Conservation (phyloP, 169 alveolate species). For the Theileria luwenshuni region DNA sequence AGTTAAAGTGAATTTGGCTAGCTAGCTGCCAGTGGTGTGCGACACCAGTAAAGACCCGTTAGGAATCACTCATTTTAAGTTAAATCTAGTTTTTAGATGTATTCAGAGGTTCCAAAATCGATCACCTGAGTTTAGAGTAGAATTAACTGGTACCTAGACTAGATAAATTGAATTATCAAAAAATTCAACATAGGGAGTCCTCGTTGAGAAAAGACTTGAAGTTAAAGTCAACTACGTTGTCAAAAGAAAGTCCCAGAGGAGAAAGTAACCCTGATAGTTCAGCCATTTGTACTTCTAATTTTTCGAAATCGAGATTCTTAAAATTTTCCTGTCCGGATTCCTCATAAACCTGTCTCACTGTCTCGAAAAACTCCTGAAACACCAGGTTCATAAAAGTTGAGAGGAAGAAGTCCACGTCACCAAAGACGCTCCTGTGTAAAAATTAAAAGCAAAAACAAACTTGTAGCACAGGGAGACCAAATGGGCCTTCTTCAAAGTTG, state of each 20-base stretch:
- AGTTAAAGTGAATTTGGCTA: no score
- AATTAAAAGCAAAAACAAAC: not conserved
- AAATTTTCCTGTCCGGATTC: not conserved
- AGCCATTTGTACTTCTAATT: conserved; percentile 17
- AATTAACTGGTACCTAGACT: not conserved
- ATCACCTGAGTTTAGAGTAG: no score
- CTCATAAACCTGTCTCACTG: not conserved
- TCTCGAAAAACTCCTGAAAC: conserved; percentile 23
- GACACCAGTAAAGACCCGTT: no score
- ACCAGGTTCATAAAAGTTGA: conserved; percentile 20
- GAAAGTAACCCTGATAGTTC: conserved; percentile 31
- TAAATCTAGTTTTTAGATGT: no score
- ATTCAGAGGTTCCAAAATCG: no score
- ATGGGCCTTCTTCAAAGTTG: conserved; percentile 19
- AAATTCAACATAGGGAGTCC: not conserved
- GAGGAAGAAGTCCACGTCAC: conserved; percentile 29
- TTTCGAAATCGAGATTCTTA: conserved; percentile 9
- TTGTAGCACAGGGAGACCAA: conserved; percentile 26
- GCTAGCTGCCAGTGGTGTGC: no score
- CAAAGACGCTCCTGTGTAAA: conserved; percentile 17
- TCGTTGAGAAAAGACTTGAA: not conserved
- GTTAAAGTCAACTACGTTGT: not conserved
- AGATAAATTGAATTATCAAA: not conserved
- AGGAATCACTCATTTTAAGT: no score
- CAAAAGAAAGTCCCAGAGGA: conserved; percentile 33